A percentile compares a stretch with the other conserved stretches of the same genome.
phyloP scores from a whole-genome alignment of 495 filamentous ascomycete genomes.

The Aspergillus mulundensis region DNA sequence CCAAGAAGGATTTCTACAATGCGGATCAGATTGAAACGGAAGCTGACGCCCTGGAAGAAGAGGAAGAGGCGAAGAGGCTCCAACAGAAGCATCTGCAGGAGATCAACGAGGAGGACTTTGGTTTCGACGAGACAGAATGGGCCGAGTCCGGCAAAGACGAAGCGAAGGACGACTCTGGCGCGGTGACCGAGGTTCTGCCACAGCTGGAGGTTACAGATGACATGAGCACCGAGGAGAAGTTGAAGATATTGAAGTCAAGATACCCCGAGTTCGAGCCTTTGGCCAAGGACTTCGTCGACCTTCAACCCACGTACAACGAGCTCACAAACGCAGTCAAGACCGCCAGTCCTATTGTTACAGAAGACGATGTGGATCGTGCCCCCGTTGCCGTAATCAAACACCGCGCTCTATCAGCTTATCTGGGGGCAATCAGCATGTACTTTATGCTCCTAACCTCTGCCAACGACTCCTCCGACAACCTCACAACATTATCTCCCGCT shows the following conservation, averaged over 20 bases:
- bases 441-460: constrained; percentile 84
- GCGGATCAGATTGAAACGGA: constrained; percentile 87
- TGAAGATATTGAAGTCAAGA: constrained; percentile 68
- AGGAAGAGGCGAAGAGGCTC: constrained; percentile 77
- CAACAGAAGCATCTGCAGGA: constrained; percentile 84
- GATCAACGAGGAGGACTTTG: constrained; percentile 86
- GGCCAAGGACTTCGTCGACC: constrained; percentile 68
- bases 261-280: constrained; percentile 92
- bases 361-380: constrained; percentile 28
- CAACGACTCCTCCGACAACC: constrained; percentile 43
- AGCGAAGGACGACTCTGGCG: constrained; percentile 41
- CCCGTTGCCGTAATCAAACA: constrained; percentile 62
- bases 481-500: constrained; percentile 55
- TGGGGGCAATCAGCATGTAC: constrained; percentile 85
- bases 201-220: constrained; percentile 75
- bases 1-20: constrained; percentile 88
- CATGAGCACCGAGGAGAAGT: constrained; percentile 69
- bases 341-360: constrained; percentile 34
- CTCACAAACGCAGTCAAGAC: constrained; percentile 54
- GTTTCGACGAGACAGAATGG: constrained; percentile 89
- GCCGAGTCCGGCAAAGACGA: constrained; percentile 43
- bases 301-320: constrained; percentile 62
- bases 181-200: constrained; percentile 78
- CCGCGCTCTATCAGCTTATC: constrained; percentile 74
- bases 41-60: constrained; percentile 86